Base-by-base conservation (phyloP, 78 protist genomes). In the Polysphondylium violaceum region DNA sequence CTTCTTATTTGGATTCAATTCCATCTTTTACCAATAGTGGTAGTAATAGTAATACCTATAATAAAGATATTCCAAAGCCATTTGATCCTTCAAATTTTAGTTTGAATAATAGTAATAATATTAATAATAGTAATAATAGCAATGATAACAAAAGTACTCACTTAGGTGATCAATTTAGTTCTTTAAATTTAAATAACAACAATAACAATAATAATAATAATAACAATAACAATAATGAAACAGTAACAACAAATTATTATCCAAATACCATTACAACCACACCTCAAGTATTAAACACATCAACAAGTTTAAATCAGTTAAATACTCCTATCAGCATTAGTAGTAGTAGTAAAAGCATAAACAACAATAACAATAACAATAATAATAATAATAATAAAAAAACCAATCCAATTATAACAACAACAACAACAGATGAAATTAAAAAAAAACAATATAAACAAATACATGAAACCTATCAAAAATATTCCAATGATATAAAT, bases 41-140 rank as follows among this genome's bases (percentile, higher is more conserved):
- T 38, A 67, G 19, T 43, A 67, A 35, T 36, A 64, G 36, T 36
- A 38, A 65, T n/a, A 65, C 17, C 29, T 38, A 36, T 9, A 65
- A 65, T 38, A 1, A 68, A 19, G 40, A 65, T 5, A 38, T 21
- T 11, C 40, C 31, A 64, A 8, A 29, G 8, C 40, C 19, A 29
- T 59, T 29, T 29, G 23, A 59, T 29, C 12, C 25, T 60, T 19
- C 4, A 31, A 61, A 61, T 21, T 14, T 35, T 29, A 63, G 33
- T 61, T n/a, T n/a, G n/a, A 61, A 58, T 27, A 58, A 61, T 31
- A 63, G 35, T 63, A 63, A 25, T 25, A 63, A 63, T 63, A 29
- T n/a, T 60, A 61, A 27, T 33, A 61, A 27, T 59, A 25, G 29
- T 59, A 59, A 29, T 1, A 59, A 25, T 59, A 59, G 29, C 23